Percentiles rank a stretch among this genome's conserved stretches.
phyloP scores from a whole-genome alignment of 257 asterid genomes.

The Solanum chmielewskii region DNA sequence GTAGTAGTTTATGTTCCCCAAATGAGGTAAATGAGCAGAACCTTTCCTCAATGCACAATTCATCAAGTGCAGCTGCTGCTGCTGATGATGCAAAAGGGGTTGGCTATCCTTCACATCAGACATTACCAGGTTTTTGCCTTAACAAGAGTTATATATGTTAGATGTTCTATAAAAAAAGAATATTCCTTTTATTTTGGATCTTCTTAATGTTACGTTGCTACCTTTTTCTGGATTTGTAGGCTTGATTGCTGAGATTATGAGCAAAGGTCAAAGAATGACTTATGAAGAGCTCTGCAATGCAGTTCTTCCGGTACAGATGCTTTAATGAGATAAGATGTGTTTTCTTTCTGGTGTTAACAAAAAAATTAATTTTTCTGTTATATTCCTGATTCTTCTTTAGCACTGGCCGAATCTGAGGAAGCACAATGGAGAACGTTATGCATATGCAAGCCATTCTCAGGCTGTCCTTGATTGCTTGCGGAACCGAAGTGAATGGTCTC shows the following conservation, averaged over 20 bases:
- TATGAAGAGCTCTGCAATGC: conserved; percentile 86
- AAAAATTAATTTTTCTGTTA: neutral
- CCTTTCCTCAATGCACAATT: conserved; percentile 24
- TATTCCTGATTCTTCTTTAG: conserved; percentile 19
- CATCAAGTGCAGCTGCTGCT: conserved; percentile 46
- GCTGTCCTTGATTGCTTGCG: conserved; percentile 97
- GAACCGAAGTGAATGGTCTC: conserved; percentile 96
- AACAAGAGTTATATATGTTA: neutral
- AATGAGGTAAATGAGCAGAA: conserved; percentile 45
- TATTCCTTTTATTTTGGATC: neutral
- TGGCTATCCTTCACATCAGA: conserved; percentile 47
- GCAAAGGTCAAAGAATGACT: conserved; percentile 79
- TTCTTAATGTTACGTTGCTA: neutral
- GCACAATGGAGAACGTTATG: conserved; percentile 93
- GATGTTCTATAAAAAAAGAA: neutral
- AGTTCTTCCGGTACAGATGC: conserved; percentile 65
- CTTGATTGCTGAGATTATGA: conserved; percentile 90
- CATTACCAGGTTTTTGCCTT: conserved; percentile 65
- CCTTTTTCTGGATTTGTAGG: conserved; percentile 24
- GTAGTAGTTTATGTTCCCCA: conserved; percentile 45
- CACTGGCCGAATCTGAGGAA: conserved; percentile 96
- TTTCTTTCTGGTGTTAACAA: neutral
- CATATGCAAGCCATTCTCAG: conserved; percentile 92
- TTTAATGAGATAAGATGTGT: neutral
- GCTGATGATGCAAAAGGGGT: conserved; percentile 49